phyloP scores from a whole-genome alignment of 768 basidiomycete species.

The Boletus sp. region DNA sequence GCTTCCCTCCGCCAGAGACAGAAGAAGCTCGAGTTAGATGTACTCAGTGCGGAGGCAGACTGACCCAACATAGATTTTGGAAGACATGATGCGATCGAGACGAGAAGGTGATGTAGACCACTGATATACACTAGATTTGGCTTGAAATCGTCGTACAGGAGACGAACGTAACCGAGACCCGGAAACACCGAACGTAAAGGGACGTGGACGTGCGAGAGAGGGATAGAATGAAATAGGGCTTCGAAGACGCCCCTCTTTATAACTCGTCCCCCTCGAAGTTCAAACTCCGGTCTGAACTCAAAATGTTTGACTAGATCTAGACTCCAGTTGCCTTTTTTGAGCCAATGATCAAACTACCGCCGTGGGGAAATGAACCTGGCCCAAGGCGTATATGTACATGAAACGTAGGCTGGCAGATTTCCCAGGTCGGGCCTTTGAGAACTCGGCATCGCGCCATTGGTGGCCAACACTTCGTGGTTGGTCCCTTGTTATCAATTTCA shows the following conservation, averaged over 20 bases:
- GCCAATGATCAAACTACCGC: slow-evolving; percentile 18
- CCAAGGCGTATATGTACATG: neutral
- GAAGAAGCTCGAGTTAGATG: slow-evolving; percentile 43
- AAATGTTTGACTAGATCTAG: slow-evolving; percentile 22
- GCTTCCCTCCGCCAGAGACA: slow-evolving; percentile 42
- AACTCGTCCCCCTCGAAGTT: slow-evolving; percentile 38
- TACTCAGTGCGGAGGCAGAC: slow-evolving; percentile 61
- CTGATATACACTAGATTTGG: slow-evolving; percentile 47
- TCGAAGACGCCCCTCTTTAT: slow-evolving; percentile 41
- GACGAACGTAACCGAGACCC: slow-evolving; percentile 57
- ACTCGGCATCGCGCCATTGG: slow-evolving; percentile 7
- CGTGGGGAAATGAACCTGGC: slow-evolving; percentile 8
- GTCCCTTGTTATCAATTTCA: slow-evolving; percentile 26
- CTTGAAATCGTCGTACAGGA: slow-evolving; percentile 51
- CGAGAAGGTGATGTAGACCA: slow-evolving; percentile 24
- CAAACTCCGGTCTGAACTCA: slow-evolving; percentile 49
- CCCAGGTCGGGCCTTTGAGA: neutral
- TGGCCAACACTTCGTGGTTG: neutral
- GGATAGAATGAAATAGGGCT: slow-evolving; percentile 29
- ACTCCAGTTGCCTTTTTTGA: slow-evolving; percentile 21
- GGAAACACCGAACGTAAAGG: slow-evolving; percentile 47
- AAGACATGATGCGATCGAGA: slow-evolving; percentile 45
- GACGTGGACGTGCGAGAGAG: slow-evolving; percentile 50
- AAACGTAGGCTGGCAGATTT: neutral
- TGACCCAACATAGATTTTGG: slow-evolving; percentile 94